Conservation (phyloP, 106 monocot species). For the Dioscorea alata region DNA sequence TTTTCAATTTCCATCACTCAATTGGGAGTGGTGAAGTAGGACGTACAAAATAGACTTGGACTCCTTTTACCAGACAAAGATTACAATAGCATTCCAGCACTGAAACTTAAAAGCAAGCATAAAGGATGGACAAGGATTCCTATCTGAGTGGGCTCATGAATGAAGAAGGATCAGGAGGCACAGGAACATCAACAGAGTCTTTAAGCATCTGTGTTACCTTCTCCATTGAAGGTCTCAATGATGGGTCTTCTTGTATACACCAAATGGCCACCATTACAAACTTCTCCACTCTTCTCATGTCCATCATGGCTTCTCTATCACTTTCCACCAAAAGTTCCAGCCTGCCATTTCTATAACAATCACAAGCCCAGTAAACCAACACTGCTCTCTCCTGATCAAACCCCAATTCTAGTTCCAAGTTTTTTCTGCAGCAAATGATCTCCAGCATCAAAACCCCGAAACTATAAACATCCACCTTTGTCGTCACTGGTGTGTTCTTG, state of each 20-base stretch:
- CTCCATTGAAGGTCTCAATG: constrained; percentile 11
- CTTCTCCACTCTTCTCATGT: neutral
- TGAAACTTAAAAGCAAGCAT: too few species aligned
- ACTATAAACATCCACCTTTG: constrained; percentile 58
- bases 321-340: neutral
- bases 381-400: constrained; percentile 8
- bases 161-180: constrained; percentile 8
- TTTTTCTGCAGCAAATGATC: constrained; percentile 33
- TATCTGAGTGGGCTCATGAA: neutral
- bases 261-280: constrained; percentile 7
- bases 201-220: constrained; percentile 24
- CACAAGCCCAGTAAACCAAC: constrained; percentile 26
- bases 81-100: too few species aligned
- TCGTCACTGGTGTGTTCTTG: constrained; percentile 29
- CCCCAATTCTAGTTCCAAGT: constrained; percentile 7
- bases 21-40: too few species aligned
- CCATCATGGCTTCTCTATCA: constrained; percentile 3
- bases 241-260: constrained; percentile 14
- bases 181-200: constrained; percentile 1
- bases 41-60: too few species aligned
- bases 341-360: neutral
- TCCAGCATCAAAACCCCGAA: constrained; percentile 46
- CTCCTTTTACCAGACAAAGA: too few species aligned
- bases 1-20: too few species aligned
- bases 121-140: too few species aligned